Percentiles rank a stretch among this genome's conserved stretches.
phyloP scores from a whole-genome alignment of 2,329 filamentous ascomycete species.

The Scedosporium aurantiacum region DNA sequence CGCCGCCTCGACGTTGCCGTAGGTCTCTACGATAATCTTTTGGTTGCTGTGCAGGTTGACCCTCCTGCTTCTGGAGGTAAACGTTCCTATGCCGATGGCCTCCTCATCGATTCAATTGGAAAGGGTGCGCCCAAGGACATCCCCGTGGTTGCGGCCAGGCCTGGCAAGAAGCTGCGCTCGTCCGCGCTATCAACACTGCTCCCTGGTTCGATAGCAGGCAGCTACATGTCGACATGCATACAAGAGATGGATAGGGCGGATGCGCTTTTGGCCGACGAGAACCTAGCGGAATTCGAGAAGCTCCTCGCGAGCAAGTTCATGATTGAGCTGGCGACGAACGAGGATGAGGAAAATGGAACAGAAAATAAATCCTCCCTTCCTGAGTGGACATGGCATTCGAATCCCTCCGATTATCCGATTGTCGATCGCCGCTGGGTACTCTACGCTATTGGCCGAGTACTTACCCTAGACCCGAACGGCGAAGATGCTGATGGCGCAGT shows the following conservation, averaged over 20 bases:
- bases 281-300: constrained; percentile 38
- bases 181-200: constrained; percentile 23
- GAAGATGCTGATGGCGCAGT: constrained; percentile 18
- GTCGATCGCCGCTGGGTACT: constrained; percentile 56
- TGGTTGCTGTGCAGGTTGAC: constrained; percentile 61
- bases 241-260: constrained; percentile 36
- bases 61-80: constrained; percentile 44
- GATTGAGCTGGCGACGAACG: constrained; percentile 22
- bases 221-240: constrained; percentile 34
- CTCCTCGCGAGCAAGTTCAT: constrained; percentile 38
- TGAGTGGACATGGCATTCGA: constrained; percentile 41
- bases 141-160: constrained; percentile 1
- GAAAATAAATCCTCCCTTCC: constrained; percentile 19
- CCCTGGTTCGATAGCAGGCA: constrained; percentile 39
- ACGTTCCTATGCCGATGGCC: constrained; percentile 43
- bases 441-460: constrained; percentile 50
- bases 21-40: constrained; percentile 48
- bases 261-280: constrained; percentile 30
- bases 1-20: constrained; percentile 55
- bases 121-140: constrained; percentile 39
- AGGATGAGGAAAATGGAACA: constrained; percentile 9
- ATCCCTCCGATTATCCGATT: constrained; percentile 34
- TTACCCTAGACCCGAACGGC: constrained; percentile 39
- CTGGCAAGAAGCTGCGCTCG: neutral
- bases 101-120: constrained; percentile 64